Conservation (phyloP, 2,329 filamentous ascomycete species). For the Podosphaera xanthii region DNA sequence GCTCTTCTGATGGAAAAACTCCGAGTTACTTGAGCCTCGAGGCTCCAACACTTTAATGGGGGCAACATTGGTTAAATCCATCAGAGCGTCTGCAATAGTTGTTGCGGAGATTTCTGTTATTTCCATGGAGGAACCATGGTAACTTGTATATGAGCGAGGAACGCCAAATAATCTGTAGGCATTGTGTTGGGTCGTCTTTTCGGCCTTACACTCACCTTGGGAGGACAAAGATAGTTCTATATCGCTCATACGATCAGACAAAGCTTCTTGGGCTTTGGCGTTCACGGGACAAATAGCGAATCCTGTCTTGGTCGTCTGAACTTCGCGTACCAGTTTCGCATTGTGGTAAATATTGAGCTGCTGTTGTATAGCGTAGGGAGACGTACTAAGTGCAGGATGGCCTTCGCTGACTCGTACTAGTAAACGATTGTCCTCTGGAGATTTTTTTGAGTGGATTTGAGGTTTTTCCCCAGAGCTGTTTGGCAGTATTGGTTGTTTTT, state of each 20-base stretch:
- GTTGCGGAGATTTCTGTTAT: too few relatives aligned
- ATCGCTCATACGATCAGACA: neutral
- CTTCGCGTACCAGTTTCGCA: neutral
- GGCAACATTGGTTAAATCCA: neutral
- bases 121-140: too few relatives aligned
- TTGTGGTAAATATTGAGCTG: too few relatives aligned
- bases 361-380: too few relatives aligned
- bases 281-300: neutral
- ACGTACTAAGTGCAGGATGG: too few relatives aligned
- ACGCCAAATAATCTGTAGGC: neutral
- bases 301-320: neutral
- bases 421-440: neutral
- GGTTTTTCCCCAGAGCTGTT: neutral
- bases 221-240: neutral
- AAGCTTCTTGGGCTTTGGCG: neutral
- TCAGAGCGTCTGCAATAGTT: neutral
- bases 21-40: neutral
- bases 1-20: neutral
- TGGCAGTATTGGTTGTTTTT: neutral
- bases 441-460: neutral
- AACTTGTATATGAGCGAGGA: too few relatives aligned
- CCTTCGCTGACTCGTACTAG: neutral
- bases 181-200: neutral
- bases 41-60: neutral
- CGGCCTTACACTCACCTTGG: neutral